Base-by-base conservation (phyloP, 768 basidiomycete genomes). In the Lepiota brunneoincarnata region DNA sequence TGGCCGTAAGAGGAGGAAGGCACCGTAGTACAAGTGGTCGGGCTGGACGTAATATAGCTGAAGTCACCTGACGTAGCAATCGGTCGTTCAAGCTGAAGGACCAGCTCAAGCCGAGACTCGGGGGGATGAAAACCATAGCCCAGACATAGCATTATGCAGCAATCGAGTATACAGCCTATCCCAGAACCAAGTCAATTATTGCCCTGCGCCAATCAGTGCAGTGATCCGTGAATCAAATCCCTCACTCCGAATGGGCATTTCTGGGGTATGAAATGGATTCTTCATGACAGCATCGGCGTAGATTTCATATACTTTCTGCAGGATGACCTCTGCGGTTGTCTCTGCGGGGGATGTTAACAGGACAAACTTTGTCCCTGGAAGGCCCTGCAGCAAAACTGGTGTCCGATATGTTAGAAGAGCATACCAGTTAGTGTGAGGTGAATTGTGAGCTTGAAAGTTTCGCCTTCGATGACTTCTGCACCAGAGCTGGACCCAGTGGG, bases 231-330 rank as follows among this genome's bases (percentile, higher is more conserved):
- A 72, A 64, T 98, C 96, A 64, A 98, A 98, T 15, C 82, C 84
- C 61, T 93, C 91, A 40, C 79, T 93, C 43, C 97, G 83, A 59
- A 98, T 94, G 2, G 97, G 97, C 96, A 98, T 99, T 68, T 98
- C 97, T n/a, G 90, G 91, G 4, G 93, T 96, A 69, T 98, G 93
- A 71, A 99, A 99, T 0, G 97, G 97, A 65, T 98, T 98, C 77
- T 98, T 98, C 92, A 98, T 96, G 51, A 94, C 94, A 1, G 90
- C 85, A 65, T 98, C 97, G 0, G 95, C 81, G 67, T 98, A 99
- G 17, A 82, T 83, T 67, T 98, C 93, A 69, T 98, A 98, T 43
- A 93, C 86, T 67, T 86, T 91, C 63, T 88, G 86, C 37, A 99
- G 74, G 18, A 88, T 75, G 2, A 80, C 63, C 47, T 81, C 92